Evolutionary conservation across 495 filamentous ascomycete species (phyloP).

Genomic region (Aspergillus mulundensis): DNA sequence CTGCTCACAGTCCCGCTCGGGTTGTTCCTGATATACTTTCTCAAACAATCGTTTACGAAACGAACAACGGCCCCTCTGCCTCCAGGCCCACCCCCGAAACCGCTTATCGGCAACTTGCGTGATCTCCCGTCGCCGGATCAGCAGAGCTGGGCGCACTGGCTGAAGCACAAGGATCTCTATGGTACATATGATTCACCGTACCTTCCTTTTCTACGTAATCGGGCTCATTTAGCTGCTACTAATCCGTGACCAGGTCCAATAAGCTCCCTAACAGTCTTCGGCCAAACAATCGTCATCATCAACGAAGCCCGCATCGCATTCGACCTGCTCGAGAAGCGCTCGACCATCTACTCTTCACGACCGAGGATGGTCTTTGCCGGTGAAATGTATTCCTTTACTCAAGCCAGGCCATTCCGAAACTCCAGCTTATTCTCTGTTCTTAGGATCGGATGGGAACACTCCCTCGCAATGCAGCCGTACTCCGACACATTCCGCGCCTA

Average conservation of each 20-base stretch:
- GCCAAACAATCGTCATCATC: conserved; percentile 45
- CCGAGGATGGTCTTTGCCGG: conserved; percentile 31
- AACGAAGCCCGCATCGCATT: conserved; percentile 39
- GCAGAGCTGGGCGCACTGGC: conserved; percentile 42
- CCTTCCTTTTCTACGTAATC: too few relatives aligned
- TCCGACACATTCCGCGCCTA: conserved; percentile 35
- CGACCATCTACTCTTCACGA: conserved; percentile 40
- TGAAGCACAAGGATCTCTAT: conserved; percentile 44
- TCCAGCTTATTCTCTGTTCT: not conserved
- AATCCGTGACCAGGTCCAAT: conserved; percentile 29
- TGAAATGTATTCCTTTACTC: conserved; percentile 32
- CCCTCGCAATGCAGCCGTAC: conserved; percentile 32
- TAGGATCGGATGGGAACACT: conserved; percentile 36
- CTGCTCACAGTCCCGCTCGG: too few relatives aligned
- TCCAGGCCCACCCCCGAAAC: conserved; percentile 40
- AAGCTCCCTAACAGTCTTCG: conserved; percentile 49
- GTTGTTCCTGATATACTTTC: too few relatives aligned
- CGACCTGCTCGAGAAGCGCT: conserved; percentile 47
- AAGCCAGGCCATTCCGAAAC: not conserved
- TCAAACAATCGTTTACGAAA: too few relatives aligned
- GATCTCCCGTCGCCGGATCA: conserved; percentile 38
- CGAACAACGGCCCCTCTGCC: conserved; percentile 24
- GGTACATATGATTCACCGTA: conserved; percentile 12
- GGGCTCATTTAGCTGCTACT: too few relatives aligned
- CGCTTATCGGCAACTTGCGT: conserved; percentile 42